These are phyloP conservation scores for Cryptosporidium canis DNA, from an alignment of 169 alveolate genomes.

Conservation along the genomic window DNA sequence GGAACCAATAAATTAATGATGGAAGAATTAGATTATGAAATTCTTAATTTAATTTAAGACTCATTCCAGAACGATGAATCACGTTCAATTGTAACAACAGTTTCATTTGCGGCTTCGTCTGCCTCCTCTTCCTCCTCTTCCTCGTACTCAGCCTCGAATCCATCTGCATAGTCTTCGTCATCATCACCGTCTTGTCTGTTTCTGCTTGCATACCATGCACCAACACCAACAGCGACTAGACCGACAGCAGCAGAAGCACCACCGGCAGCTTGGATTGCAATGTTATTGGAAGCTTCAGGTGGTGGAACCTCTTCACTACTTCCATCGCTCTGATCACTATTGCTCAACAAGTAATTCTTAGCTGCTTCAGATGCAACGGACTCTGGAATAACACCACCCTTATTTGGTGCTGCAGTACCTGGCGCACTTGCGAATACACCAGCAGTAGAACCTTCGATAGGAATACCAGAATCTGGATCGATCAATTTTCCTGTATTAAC, in stretches of 20 bases:
- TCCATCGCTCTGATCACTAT: background rate
- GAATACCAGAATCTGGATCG: constrained; percentile 43
- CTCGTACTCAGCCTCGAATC: constrained; percentile 71
- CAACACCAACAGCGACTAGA: constrained; percentile 71
- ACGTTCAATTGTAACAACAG: constrained; percentile 71
- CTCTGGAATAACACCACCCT: constrained; percentile 66
- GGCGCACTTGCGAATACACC: constrained; percentile 58
- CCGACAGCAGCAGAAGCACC: constrained; percentile 75
- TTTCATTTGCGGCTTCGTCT: constrained; percentile 66
- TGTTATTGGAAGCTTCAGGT: constrained; percentile 2
- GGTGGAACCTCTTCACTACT: constrained; percentile 14
- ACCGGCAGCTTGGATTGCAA: constrained; percentile 73
- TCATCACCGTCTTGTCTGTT: constrained; percentile 64
- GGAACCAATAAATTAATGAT: background rate
- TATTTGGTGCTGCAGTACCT: constrained; percentile 69
- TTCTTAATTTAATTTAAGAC: constrained; percentile 4
- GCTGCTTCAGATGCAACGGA: constrained; percentile 64
- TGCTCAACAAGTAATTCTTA: constrained; percentile 3
- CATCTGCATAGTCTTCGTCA: constrained; percentile 72
- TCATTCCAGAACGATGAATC: constrained; percentile 74
- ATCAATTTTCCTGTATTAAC: constrained; percentile 24
- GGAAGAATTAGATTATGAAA: background rate
- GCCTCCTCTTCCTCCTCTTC: constrained; percentile 65
- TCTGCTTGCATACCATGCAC: constrained; percentile 74
- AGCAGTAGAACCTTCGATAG: constrained; percentile 51